These are phyloP conservation scores for Pseudogymnoascus sp. DNA, from an alignment of 2,329 filamentous ascomycete genomes.

Conservation along the genomic window DNA sequence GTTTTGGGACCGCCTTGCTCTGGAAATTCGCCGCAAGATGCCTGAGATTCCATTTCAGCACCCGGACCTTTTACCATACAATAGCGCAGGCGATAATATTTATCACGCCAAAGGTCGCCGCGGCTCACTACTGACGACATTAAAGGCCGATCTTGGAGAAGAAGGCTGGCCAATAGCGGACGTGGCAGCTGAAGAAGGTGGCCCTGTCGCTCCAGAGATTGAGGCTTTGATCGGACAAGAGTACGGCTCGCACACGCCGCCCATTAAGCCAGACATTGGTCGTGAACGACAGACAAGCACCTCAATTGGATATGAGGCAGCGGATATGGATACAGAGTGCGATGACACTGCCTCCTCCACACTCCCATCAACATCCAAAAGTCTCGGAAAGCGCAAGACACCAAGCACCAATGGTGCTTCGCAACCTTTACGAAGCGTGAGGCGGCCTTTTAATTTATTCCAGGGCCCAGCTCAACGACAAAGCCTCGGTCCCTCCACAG, in stretches of 20 bases:
- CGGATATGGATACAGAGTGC: background rate
- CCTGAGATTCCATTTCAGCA: background rate
- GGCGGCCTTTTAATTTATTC: background rate
- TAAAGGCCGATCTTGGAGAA: background rate
- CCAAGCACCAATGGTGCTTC: background rate
- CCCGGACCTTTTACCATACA: background rate
- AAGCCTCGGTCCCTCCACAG: background rate
- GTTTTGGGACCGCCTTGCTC: background rate
- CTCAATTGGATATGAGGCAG: background rate
- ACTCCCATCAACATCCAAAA: background rate
- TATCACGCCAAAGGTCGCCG: background rate
- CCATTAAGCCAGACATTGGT: background rate
- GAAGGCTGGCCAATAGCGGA: background rate
- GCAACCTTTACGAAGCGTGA: background rate
- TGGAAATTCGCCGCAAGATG: background rate
- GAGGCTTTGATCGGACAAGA: background rate
- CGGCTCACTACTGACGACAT: no score
- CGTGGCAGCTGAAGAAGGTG: background rate
- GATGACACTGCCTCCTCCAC: background rate
- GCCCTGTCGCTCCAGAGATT: background rate
- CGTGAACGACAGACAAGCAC: background rate
- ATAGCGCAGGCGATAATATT: background rate
- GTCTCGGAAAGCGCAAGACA: background rate
- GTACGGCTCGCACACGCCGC: background rate
- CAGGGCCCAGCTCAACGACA: background rate